Conservation (phyloP, 2,329 filamentous ascomycete genomes). For the Trichoderma citrinoviride region DNA sequence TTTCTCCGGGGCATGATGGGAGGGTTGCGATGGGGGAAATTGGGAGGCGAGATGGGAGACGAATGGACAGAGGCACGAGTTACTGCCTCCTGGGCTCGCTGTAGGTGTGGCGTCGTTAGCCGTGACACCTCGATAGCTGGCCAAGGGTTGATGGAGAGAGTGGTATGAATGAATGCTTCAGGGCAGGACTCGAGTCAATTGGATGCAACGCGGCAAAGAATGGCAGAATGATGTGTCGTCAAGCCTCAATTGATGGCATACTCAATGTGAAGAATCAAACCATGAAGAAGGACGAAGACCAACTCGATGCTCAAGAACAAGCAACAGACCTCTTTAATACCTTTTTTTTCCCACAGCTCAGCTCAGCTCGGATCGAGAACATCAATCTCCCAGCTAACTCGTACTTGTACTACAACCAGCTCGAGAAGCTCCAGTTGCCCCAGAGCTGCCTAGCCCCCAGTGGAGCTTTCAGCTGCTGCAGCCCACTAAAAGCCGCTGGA, state of each 20-base stretch:
- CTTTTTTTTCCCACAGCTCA: background rate
- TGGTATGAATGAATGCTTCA: background rate
- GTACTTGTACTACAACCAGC: background rate
- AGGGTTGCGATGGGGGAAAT: background rate
- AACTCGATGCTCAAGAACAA: conserved; percentile 2
- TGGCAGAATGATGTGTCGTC: background rate
- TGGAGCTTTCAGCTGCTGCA: background rate
- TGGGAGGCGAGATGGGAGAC: too few species aligned
- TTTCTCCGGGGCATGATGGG: conserved; percentile 14
- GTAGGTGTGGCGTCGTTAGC: background rate
- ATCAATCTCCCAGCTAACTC: background rate
- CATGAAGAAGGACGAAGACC: background rate
- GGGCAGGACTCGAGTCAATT: background rate
- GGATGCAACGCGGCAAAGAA: background rate
- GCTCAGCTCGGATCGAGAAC: background rate
- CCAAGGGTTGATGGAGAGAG: background rate
- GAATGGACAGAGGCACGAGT: background rate
- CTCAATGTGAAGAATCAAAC: background rate
- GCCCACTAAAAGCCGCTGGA: background rate
- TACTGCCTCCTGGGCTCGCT: background rate
- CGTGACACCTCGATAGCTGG: too few species aligned
- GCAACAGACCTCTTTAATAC: conserved; percentile 5
- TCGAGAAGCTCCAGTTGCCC: background rate
- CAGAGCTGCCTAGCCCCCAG: conserved; percentile 9
- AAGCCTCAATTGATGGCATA: conserved; percentile 2